Percentiles rank a stretch among this genome's conserved stretches.
These are phyloP conservation scores for Lichenothelia convexa DNA, from an alignment of 495 filamentous ascomycete genomes.

Conservation along the genomic window DNA sequence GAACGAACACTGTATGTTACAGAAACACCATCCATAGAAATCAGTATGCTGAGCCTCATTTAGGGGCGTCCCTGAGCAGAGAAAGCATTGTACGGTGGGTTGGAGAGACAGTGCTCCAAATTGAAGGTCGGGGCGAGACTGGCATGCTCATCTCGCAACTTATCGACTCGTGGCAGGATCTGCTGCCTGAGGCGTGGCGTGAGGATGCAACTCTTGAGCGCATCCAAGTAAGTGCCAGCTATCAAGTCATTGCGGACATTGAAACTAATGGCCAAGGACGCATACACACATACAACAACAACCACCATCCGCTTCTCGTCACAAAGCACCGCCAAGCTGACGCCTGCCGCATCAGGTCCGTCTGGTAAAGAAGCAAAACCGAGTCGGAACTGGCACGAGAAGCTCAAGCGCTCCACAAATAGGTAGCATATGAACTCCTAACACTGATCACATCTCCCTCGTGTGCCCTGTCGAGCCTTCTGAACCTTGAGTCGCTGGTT, in stretches of 20 bases:
- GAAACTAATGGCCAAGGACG: slow-evolving; percentile 12
- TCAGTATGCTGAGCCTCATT: slow-evolving; percentile 3
- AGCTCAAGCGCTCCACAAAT: too few relatives aligned
- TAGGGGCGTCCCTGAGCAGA: slow-evolving; percentile 32
- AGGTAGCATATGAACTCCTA: too few relatives aligned
- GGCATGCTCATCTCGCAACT: slow-evolving; percentile 28
- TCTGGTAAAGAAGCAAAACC: slow-evolving; percentile 19
- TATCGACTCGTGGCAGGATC: slow-evolving; percentile 35
- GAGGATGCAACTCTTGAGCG: slow-evolving; percentile 27
- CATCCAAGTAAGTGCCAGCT: slow-evolving; percentile 28
- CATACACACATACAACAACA: slow-evolving; percentile 7
- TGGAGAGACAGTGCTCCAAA: slow-evolving; percentile 33
- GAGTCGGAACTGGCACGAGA: slow-evolving; percentile 76
- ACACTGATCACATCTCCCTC: too few relatives aligned
- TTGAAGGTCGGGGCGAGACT: slow-evolving; percentile 13
- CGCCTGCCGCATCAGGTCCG: slow-evolving; percentile 1
- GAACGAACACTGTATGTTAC: too few relatives aligned
- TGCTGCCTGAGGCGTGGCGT: slow-evolving; percentile 40
- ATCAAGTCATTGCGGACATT: not conserved
- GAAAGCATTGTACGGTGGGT: slow-evolving; percentile 28
- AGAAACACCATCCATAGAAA: too few relatives aligned
- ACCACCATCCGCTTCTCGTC: slow-evolving; percentile 6
- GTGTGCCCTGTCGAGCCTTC: too few relatives aligned
- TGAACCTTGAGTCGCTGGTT: too few relatives aligned
- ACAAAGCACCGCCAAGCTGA: not conserved